Evolutionary conservation across 768 basidiomycete species (phyloP).

Genomic region (Pleurotus ostreatus): DNA sequence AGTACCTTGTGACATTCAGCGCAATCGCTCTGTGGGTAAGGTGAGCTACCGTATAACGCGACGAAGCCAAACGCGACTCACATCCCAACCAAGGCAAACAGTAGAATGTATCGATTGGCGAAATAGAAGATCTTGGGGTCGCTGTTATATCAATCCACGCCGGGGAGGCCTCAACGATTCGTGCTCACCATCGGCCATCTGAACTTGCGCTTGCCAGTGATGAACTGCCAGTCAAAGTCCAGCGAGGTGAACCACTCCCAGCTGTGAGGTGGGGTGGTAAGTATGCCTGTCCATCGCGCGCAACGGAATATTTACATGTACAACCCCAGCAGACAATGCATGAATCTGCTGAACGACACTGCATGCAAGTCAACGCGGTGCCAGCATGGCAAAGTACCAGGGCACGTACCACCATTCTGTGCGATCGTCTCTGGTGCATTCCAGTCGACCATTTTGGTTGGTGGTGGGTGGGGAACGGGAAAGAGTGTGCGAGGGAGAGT

Average conservation of each 20-base stretch:
- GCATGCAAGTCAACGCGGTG: slow-evolving; percentile 1
- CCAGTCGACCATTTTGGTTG: slow-evolving; percentile 53
- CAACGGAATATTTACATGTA: slow-evolving; percentile 42
- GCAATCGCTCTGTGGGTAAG: slow-evolving; percentile 43
- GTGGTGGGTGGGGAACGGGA: slow-evolving; percentile 5
- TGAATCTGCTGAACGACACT: slow-evolving; percentile 51
- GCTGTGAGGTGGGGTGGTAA: slow-evolving; percentile 26
- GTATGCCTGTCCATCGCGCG: not conserved
- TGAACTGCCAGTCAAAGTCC: slow-evolving; percentile 60
- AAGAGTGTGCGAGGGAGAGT: slow-evolving; percentile 12
- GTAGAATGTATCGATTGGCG: slow-evolving; percentile 58
- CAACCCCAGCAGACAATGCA: slow-evolving; percentile 56
- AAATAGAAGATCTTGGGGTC: slow-evolving; percentile 59
- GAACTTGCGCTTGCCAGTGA: slow-evolving; percentile 53
- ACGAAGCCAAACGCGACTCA: slow-evolving; percentile 26
- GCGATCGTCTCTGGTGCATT: slow-evolving; percentile 40
- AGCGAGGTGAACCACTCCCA: slow-evolving; percentile 68
- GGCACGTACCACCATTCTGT: slow-evolving; percentile 40
- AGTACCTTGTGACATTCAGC: slow-evolving; percentile 50
- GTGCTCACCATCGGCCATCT: slow-evolving; percentile 61
- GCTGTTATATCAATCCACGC: not conserved
- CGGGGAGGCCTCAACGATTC: not conserved
- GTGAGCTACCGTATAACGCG: slow-evolving; percentile 4
- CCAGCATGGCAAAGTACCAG: not conserved
- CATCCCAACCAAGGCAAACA: slow-evolving; percentile 70